Conservation (phyloP, 2,329 filamentous ascomycete species). For the Xylariaceae sp. region DNA sequence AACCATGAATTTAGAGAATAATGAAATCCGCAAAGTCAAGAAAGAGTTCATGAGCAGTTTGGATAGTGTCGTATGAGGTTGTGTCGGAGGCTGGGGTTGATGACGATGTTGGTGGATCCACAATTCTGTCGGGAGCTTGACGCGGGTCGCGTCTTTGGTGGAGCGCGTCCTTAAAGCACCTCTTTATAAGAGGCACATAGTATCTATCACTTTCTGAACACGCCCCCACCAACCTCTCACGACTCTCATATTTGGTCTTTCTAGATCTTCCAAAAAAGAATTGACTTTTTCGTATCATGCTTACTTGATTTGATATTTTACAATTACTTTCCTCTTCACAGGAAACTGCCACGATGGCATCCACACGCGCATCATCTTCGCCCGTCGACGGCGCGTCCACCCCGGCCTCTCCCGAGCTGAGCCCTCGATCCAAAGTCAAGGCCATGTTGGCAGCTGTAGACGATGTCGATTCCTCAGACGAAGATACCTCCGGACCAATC, state of each 20-base stretch:
- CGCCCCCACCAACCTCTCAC: neutral
- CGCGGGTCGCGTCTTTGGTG: conserved; percentile 16
- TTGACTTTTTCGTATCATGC: conserved; percentile 14
- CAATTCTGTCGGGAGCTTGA: conserved; percentile 8
- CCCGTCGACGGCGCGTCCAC: conserved; percentile 39
- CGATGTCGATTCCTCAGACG: conserved; percentile 43
- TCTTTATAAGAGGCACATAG: conserved; percentile 5
- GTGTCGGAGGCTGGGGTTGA: neutral
- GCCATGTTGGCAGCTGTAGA: conserved; percentile 50
- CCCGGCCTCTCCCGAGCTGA: conserved; percentile 42
- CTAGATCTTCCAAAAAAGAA: neutral
- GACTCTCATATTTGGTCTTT: neutral
- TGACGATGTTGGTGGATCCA: conserved; percentile 11
- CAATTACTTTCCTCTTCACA: conserved; percentile 4
- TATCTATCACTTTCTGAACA: no score
- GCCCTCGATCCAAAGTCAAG: conserved; percentile 53
- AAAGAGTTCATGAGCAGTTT: no score
- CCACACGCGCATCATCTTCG: conserved; percentile 44
- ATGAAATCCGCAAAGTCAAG: no score
- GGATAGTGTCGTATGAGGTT: neutral
- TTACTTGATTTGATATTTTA: conserved; percentile 16
- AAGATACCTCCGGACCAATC: conserved; percentile 29
- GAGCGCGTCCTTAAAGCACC: neutral
- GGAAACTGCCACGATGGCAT: conserved; percentile 41
- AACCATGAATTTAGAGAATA: no score